Evolutionary conservation across 2,329 filamentous ascomycete genomes (phyloP).

Genomic region (Stemphylium lycopersici): DNA sequence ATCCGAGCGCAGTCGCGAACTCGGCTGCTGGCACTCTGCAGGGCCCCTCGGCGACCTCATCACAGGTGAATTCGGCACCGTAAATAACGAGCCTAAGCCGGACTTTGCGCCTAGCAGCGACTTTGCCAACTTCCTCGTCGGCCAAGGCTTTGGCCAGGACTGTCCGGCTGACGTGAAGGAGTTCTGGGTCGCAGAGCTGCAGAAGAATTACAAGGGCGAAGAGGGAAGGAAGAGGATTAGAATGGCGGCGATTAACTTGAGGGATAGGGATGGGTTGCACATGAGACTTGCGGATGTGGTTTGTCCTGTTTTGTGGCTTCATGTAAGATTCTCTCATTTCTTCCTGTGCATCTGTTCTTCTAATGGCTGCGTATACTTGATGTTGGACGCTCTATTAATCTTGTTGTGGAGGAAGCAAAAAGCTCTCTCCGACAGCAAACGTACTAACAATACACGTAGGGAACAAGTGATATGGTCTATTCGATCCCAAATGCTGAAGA

Average conservation of each 20-base stretch:
- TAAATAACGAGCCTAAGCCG: slow-evolving; percentile 46
- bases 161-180: slow-evolving; percentile 45
- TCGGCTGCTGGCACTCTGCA: slow-evolving; percentile 58
- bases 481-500: slow-evolving; percentile 51
- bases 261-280: slow-evolving; percentile 57
- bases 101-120: slow-evolving; percentile 52
- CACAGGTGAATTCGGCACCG: slow-evolving; percentile 44
- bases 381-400: background rate
- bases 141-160: slow-evolving; percentile 55
- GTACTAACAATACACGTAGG: slow-evolving; percentile 31
- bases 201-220: slow-evolving; percentile 56
- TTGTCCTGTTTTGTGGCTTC: slow-evolving; percentile 60
- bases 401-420: background rate
- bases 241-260: slow-evolving; percentile 58
- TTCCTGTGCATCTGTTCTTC: too few species aligned
- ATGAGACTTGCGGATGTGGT: slow-evolving; percentile 54
- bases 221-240: slow-evolving; percentile 55
- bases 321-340: slow-evolving; percentile 38
- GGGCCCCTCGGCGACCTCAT: slow-evolving; percentile 45
- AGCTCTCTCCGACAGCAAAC: background rate
- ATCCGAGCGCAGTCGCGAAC: slow-evolving; percentile 49
- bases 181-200: slow-evolving; percentile 55
- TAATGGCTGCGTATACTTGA: too few species aligned
- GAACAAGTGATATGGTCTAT: slow-evolving; percentile 52
- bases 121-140: slow-evolving; percentile 55